Conservation (phyloP, 106 monocot species). For the Ottelia alismoides region DNA sequence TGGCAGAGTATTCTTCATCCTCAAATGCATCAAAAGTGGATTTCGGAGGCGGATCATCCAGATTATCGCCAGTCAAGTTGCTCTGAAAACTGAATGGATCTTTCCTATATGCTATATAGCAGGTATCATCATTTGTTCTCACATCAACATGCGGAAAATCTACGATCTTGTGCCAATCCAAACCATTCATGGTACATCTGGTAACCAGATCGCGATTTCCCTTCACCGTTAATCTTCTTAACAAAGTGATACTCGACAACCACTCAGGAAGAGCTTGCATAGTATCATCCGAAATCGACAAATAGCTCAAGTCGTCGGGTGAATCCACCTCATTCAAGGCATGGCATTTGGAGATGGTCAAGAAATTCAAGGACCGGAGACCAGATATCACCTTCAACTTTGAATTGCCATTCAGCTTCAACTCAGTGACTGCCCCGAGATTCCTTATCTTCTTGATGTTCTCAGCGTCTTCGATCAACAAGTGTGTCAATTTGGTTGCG, state of each 20-base stretch:
- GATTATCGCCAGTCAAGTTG: not conserved
- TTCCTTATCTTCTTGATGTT: constrained; percentile 1
- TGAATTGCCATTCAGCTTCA: not conserved
- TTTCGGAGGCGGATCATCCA: not conserved
- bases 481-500: not conserved
- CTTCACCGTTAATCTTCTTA: not conserved
- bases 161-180: constrained; percentile 1
- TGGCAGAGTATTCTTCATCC: not conserved
- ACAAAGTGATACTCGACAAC: constrained; percentile 1
- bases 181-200: not conserved
- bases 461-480: not conserved
- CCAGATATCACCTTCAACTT: not conserved
- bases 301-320: not conserved
- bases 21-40: not conserved
- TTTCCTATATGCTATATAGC: constrained; percentile 7
- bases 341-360: constrained; percentile 3
- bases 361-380: constrained; percentile 2
- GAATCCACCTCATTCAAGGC: not conserved
- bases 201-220: not conserved
- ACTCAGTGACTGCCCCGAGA: not conserved
- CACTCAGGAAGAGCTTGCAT: constrained; percentile 1
- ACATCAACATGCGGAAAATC: not conserved
- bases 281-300: not conserved
- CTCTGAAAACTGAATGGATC: constrained; percentile 2
- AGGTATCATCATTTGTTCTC: not conserved